These are phyloP conservation scores for Botrytis squamosa DNA, from an alignment of 2,329 filamentous ascomycete genomes.

Conservation along the genomic window DNA sequence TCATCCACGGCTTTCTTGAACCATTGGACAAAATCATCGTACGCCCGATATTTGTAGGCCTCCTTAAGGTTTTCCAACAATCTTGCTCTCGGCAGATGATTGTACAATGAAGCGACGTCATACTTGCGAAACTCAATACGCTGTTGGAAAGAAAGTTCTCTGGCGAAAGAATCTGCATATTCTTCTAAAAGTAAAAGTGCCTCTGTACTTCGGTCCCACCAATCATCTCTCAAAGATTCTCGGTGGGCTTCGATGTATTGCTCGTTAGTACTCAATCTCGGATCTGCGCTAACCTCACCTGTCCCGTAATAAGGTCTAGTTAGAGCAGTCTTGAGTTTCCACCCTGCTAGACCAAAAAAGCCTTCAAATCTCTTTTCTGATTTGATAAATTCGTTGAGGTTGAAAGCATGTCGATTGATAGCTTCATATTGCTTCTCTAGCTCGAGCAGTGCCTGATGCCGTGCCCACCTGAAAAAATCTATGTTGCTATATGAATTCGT, in stretches of 20 bases:
- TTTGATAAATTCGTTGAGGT: too few species aligned
- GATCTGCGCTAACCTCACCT: neutral
- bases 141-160: neutral
- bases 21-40: neutral
- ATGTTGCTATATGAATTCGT: too few species aligned
- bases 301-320: neutral
- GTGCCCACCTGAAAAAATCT: too few species aligned
- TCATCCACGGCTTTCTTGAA: neutral
- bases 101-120: neutral
- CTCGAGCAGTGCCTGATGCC: too few species aligned
- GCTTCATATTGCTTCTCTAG: too few species aligned
- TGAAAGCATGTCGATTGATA: too few species aligned
- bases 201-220: neutral
- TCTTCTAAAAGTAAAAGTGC: neutral
- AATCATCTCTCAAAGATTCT: neutral
- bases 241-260: neutral
- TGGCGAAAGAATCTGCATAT: neutral
- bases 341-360: neutral
- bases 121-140: neutral
- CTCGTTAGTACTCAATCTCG: too few species aligned
- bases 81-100: neutral
- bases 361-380: too few species aligned
- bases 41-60: neutral
- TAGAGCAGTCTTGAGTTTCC: neutral
- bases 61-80: neutral